phyloP scores from a whole-genome alignment of 768 basidiomycete species.

The Russula brevipes region DNA sequence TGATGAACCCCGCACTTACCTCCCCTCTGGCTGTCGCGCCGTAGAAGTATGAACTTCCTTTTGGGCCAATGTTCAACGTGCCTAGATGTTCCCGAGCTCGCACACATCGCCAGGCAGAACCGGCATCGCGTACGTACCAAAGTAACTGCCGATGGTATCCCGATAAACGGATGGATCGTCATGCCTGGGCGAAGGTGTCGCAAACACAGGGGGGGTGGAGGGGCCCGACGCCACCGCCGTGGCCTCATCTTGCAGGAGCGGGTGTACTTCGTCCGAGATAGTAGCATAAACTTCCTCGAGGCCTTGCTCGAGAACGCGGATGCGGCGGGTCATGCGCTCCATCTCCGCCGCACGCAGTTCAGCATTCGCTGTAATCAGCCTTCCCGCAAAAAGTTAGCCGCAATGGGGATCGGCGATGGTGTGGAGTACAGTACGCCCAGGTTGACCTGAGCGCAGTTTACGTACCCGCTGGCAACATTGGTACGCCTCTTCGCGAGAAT shows the following conservation, averaged over 20 bases:
- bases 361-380: slow-evolving; percentile 60
- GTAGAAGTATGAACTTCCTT: slow-evolving; percentile 52
- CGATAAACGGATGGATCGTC: neutral
- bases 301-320: slow-evolving; percentile 22
- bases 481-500: slow-evolving; percentile 52
- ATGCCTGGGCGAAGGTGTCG: neutral
- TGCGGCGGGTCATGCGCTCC: slow-evolving; percentile 21
- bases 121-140: slow-evolving; percentile 35
- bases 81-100: slow-evolving; percentile 33
- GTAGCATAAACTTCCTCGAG: slow-evolving; percentile 21
- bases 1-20: slow-evolving; percentile 35
- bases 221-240: neutral
- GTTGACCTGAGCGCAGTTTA: neutral
- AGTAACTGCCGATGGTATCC: slow-evolving; percentile 45
- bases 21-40: slow-evolving; percentile 66
- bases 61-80: slow-evolving; percentile 51
- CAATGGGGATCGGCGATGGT: no score
- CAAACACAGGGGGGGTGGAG: neutral
- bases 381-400: slow-evolving; percentile 21
- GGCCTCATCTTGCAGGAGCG: slow-evolving; percentile 13
- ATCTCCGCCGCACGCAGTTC: slow-evolving; percentile 37
- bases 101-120: neutral
- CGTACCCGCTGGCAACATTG: slow-evolving; percentile 42
- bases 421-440: no score
- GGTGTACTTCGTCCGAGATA: slow-evolving; percentile 19